phyloP scores from a whole-genome alignment of 2,329 filamentous ascomycete genomes.

The Alternaria sp. region DNA sequence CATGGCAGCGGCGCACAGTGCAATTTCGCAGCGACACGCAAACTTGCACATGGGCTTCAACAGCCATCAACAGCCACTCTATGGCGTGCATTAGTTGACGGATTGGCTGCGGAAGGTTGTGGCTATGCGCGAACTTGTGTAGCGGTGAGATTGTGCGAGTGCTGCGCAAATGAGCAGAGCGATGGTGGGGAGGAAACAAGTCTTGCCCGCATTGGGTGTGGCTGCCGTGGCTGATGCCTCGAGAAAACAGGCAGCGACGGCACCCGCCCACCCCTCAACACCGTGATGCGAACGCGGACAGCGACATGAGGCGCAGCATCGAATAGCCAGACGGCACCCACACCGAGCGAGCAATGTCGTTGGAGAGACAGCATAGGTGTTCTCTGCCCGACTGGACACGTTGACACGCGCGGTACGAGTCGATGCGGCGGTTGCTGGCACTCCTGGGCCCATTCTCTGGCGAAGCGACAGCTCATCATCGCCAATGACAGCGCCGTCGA shows the following conservation, averaged over 20 bases:
- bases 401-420: constrained; percentile 31
- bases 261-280: constrained; percentile 17
- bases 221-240: constrained; percentile 28
- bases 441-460: constrained; percentile 11
- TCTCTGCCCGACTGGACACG: constrained; percentile 19
- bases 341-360: constrained; percentile 23
- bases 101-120: constrained; percentile 18
- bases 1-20: constrained; percentile 9
- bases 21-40: constrained; percentile 9
- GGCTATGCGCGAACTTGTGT: constrained; percentile 32
- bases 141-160: constrained; percentile 31
- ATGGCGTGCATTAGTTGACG: constrained; percentile 19
- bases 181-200: constrained; percentile 13
- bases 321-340: constrained; percentile 16
- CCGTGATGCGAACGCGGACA: constrained; percentile 25
- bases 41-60: constrained; percentile 15
- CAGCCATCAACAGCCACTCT: constrained; percentile 28
- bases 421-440: constrained; percentile 38
- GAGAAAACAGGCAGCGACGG: constrained; percentile 28
- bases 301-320: constrained; percentile 29
- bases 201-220: constrained; percentile 25
- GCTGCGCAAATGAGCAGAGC: constrained; percentile 31
- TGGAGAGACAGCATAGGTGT: constrained; percentile 13
- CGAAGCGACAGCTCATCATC: constrained; percentile 13
- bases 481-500: constrained; percentile 27